Conservation (phyloP, 305 asterid species). For the Petunia hybrid region DNA sequence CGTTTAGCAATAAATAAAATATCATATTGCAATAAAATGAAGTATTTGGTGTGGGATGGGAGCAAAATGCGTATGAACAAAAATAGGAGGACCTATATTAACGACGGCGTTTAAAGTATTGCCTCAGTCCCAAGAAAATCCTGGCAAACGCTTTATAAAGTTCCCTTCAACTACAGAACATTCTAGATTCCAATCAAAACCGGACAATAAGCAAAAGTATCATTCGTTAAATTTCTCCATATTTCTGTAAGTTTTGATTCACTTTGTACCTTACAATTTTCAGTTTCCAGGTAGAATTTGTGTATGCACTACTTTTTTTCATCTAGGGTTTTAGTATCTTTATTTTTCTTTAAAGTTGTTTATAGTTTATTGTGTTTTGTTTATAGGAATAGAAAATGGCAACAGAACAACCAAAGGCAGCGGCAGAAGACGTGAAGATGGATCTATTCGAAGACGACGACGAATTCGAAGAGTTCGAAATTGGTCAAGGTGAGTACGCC, state of each 20-base stretch:
- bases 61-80: too few relatives aligned
- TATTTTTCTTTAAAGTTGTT: too few relatives aligned
- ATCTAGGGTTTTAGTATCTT: constrained; percentile 29
- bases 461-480: constrained; percentile 90
- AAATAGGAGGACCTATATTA: neutral
- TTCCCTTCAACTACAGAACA: neutral
- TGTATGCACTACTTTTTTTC: constrained; percentile 1
- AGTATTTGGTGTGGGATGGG: neutral
- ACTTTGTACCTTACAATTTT: neutral
- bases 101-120: neutral
- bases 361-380: neutral
- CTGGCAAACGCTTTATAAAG: constrained; percentile 11
- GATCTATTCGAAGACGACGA: constrained; percentile 94
- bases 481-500: constrained; percentile 63
- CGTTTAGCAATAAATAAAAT: too few relatives aligned
- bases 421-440: constrained; percentile 68
- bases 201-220: neutral
- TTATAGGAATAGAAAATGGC: constrained; percentile 50
- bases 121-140: neutral
- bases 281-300: constrained; percentile 4
- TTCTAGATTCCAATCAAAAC: neutral
- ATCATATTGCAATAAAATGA: neutral
- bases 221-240: neutral
- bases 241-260: constrained; percentile 19
- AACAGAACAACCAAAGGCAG: constrained; percentile 60